A percentile compares a stretch with the other conserved stretches of the same genome.
phyloP scores from a whole-genome alignment of 1,284 basidiomycete species.

The Cutaneotrichosporon sp. region DNA sequence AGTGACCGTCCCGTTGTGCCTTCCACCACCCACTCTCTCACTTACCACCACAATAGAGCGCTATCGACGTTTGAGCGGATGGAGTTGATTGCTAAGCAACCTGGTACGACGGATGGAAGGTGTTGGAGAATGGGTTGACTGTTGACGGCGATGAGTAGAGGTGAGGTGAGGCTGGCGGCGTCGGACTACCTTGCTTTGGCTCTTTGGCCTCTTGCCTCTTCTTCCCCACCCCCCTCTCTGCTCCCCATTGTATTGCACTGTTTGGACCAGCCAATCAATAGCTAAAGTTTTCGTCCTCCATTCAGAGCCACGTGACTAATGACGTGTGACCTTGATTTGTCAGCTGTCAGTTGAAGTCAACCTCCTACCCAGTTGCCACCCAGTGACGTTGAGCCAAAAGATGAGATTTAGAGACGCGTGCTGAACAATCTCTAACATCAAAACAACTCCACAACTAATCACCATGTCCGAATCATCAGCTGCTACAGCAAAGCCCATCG shows the following conservation, averaged over 20 bases:
- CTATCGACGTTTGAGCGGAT: neutral
- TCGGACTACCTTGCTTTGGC: neutral
- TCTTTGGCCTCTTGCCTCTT: neutral
- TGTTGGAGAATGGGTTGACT: neutral
- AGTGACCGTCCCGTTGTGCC: neutral
- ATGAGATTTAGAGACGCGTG: neutral
- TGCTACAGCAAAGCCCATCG: constrained; percentile 55
- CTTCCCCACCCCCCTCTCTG: neutral
- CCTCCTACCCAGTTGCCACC: neutral
- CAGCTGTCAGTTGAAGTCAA: neutral
- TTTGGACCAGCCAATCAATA: neutral
- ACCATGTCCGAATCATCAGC: constrained; percentile 30
- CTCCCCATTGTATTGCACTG: neutral
- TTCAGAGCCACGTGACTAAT: neutral
- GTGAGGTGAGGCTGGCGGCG: neutral
- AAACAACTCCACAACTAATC: neutral
- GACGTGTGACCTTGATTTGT: neutral
- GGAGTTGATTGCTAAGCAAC: neutral
- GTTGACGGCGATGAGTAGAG: neutral
- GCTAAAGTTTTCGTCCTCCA: neutral
- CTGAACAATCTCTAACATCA: neutral
- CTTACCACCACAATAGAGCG: neutral
- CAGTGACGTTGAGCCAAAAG: constrained; percentile 1
- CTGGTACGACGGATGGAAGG: neutral
- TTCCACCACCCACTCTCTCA: neutral